Evolutionary conservation across 768 basidiomycete genomes (phyloP), one percentile per base, ranked within the genome.

Genomic region (Mycena amicta): DNA sequence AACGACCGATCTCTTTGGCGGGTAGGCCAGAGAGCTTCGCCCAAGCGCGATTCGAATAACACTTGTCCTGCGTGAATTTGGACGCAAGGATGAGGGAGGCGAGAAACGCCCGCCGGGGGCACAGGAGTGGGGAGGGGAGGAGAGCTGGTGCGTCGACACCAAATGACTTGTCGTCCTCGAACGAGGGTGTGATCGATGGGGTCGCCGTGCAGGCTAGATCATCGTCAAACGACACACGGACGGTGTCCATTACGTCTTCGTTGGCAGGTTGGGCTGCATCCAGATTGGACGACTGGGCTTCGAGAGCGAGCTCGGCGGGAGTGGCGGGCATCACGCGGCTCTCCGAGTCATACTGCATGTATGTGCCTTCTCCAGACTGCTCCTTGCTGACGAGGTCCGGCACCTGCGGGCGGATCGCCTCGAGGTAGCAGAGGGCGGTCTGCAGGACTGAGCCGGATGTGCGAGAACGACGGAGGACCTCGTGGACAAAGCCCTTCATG

Each of bases 1-100:
- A 95, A 18, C 86, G 83, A 37, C 92, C 87, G 52, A 98, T 90
- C 77, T 98, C 95, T 40, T 86, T 76, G 4, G 92, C 86, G 0
- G 88, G 85, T 2, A 98, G 80, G 18, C 94, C 93, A n/a, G 90
- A 91, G 5, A 98, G 82, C 67, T 95, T 94, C 1, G 92, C 90
- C 95, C 95, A 97, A 18, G 95, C 94, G 26, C 87, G 85, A 70
- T 97, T 96, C 15, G 92, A 94, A 66, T 95, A 97, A 41, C 91
- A 93, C 51, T 92, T 88, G 67, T 98, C 95, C 75, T 95, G 93
- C 60, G 90, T 86, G 69, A 95, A 95, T 66, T 98, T 98, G 16
- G 90, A 89, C 0, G 95, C 95, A 52, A 93, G 80, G 55, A 98
- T 93, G 40, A 98, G 77, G 0, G 92, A 86, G 0, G 93, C 93